Evolutionary conservation across 2,329 filamentous ascomycete genomes (phyloP), one percentile per base, ranked within the genome.

Genomic region (Zymoseptoria passerinii): DNA sequence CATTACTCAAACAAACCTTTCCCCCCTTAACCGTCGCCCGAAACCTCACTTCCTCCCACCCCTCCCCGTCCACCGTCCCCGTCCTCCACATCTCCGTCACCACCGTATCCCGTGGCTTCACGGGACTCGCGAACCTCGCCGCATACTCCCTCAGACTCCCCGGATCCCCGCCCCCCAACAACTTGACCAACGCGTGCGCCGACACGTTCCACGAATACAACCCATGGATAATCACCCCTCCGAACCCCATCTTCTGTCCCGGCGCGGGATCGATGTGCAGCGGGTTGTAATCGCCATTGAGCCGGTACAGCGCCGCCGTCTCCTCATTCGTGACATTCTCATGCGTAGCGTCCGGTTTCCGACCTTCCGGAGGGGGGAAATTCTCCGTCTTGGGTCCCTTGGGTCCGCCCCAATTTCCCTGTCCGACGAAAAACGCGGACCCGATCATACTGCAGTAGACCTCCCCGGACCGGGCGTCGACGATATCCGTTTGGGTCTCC

Each of bases 211-310:
- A 96, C 66, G 85, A 89, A 77, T 86, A 95, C 51, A 96, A 79
- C 19, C 92, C 92, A 76, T 96, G 91, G 72, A 95, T 88, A 73
- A 96, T 96, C 66, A 84, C 80, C 35, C 91, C 91, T 28, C 90
- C 89, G 66, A 95, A 96, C 60, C 92, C 91, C 89, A 96, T 95
- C 77, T 90, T 87, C 74, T 83, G 76, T 61, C 90, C 90, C 8
- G 64, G 64, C 75, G 90, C 89, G 10, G 90, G 90, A 18, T 88
- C 89, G 6, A 90, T 90, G 72, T 96, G 91, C 40, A 96, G 84
- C 28, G 91, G 92, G 78, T 96, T 96, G 76, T 96, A 96, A 77
- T 96, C 92, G 65, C 91, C 91, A 68, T 95, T 96, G 54, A 96
- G 81, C 75, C 82, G 83, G 75, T 94, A 94, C 57, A 94, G 78